phyloP scores from a whole-genome alignment of 306 rosid species.

The Cicer arietinum region DNA sequence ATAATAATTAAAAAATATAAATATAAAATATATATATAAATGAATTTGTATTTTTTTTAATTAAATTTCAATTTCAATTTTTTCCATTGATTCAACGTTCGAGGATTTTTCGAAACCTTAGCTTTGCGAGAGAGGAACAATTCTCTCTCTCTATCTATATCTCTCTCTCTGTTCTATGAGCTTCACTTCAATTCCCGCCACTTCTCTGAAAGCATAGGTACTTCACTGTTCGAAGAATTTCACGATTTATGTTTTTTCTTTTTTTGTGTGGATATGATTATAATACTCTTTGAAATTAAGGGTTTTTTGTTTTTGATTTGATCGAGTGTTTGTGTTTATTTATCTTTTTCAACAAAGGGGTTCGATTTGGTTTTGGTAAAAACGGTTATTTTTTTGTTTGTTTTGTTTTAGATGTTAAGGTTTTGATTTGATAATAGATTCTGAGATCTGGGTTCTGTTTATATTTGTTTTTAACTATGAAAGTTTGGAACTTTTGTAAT shows the following conservation, averaged over 20 bases:
- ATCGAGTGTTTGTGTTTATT: conserved; percentile 44
- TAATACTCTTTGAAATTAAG: conserved; percentile 35
- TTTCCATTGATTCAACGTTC: conserved; percentile 93
- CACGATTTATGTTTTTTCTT: not conserved
- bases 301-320: conserved; percentile 39
- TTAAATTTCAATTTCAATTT: conserved; percentile 45
- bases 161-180: conserved; percentile 55
- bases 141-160: conserved; percentile 7
- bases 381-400: conserved; percentile 15
- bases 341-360: conserved; percentile 31
- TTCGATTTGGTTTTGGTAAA: conserved; percentile 42
- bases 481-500: conserved; percentile 44
- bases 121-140: conserved; percentile 40
- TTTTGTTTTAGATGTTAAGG: conserved; percentile 1
- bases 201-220: conserved; percentile 65
- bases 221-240: conserved; percentile 41
- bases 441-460: conserved; percentile 72
- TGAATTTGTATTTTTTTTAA: not conserved
- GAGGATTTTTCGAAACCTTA: conserved; percentile 89
- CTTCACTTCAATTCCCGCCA: conserved; percentile 83
- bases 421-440: conserved; percentile 63
- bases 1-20: conserved; percentile 18
- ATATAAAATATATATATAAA: conserved; percentile 30
- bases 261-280: not conserved
- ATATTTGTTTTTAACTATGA: conserved; percentile 37